Base-by-base conservation (phyloP, 1,139 yeast species). In the Blastobotrys capitulatus region DNA sequence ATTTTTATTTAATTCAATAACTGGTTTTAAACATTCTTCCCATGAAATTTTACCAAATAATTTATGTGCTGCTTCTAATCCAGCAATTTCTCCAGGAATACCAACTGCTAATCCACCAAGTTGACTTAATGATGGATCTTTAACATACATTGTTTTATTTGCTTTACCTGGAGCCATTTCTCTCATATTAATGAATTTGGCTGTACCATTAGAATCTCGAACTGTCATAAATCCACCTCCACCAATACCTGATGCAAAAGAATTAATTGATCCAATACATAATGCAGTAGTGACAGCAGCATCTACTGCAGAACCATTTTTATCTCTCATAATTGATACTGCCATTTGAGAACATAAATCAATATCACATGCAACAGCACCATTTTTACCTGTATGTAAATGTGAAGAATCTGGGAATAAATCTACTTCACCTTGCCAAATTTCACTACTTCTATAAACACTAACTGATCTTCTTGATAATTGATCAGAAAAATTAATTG, bases 241-340 rank as follows among this genome's bases (percentile, higher is more conserved):
- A 1, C 98, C 98, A 44, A 90, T 80, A 0, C 98, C 97, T 3
- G 94, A 81, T 43, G 90, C 83, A 62, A 82, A 89, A 53, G 89
- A 82, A 62, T 87, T 86, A 38, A 87, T 69, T 50, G 87, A 75
- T 1, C 97, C 97, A 36, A 92, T 80, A 64, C 98, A 92, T 26
- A 92, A 72, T 0, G 95, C 88, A 18, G 87, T 86, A 0, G 96
- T 85, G 1, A 92, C 83, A 0, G 96, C 88, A 0, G 97, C 95
- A 64, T 92, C 97, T 0, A 95, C 96, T 0, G 97, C 97, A 46
- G 84, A 85, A 1, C 92, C 92, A 18, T 77, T 76, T 42, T 58
- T 60, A 35, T 68, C 60, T 18, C 27, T 34, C 19, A 88, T 67
- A 19, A 88, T 80, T 2, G 75, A 69, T 4, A 75, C 74, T 1